These are phyloP conservation scores for Coemansia asiatica DNA, from an alignment of 192 early-diverging fungal genomes.

Conservation along the genomic window DNA sequence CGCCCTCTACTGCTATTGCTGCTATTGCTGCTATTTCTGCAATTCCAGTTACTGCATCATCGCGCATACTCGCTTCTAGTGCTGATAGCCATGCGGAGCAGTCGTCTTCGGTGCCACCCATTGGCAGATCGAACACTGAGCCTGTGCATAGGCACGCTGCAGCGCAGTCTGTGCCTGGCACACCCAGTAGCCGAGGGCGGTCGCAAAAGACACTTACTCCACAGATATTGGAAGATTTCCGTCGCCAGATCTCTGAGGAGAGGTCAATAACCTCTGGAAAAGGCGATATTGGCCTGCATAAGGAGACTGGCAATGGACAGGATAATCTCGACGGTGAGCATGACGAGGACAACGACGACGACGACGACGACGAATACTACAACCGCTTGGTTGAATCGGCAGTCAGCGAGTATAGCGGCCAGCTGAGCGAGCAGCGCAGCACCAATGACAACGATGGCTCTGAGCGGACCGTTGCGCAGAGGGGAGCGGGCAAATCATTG, in stretches of 20 bases:
- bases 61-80: neutral
- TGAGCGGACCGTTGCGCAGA: neutral
- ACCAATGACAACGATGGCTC: too few species aligned
- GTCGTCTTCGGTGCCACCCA: neutral
- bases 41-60: conserved; percentile 2
- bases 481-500: conserved; percentile 11
- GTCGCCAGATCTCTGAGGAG: conserved; percentile 27
- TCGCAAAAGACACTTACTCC: conserved; percentile 51
- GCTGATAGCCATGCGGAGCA: neutral
- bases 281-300: neutral
- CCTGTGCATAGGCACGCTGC: conserved; percentile 15
- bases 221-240: conserved; percentile 44
- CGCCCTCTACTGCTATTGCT: neutral
- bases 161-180: conserved; percentile 16
- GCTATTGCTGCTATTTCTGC: neutral
- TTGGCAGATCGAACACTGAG: conserved; percentile 43
- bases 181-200: conserved; percentile 31
- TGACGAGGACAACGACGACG: conserved; percentile 8
- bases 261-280: neutral
- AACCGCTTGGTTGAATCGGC: conserved; percentile 26
- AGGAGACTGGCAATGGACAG: neutral
- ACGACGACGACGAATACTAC: conserved; percentile 27
- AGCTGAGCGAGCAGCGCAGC: too few species aligned
- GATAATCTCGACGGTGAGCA: neutral
- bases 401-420: neutral